Conservation (phyloP, 257 asterid genomes). For the Capsicum chinense region DNA sequence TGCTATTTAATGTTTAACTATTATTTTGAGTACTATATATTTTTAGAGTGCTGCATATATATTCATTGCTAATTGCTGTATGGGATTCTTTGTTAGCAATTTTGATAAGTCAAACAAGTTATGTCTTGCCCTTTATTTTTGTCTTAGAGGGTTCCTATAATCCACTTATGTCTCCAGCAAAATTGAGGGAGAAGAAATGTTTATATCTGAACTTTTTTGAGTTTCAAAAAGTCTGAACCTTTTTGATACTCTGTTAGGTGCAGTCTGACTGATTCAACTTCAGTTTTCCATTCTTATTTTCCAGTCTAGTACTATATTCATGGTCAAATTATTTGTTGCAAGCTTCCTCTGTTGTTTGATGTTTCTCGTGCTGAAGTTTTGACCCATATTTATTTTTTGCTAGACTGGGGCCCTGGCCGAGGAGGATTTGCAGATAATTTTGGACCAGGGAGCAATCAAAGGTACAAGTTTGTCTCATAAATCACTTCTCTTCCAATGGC, state of each 20-base stretch:
- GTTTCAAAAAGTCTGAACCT: not conserved
- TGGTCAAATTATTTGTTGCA: not conserved
- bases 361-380: not conserved
- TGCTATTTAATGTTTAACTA: not conserved
- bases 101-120: slow-evolving; percentile 10
- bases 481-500: not conserved
- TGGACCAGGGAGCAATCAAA: slow-evolving; percentile 62
- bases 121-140: not conserved
- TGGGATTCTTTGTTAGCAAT: not conserved
- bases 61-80: not conserved
- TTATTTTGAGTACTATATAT: not conserved
- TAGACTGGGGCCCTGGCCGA: slow-evolving; percentile 90
- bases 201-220: not conserved
- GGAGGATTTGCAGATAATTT: slow-evolving; percentile 69
- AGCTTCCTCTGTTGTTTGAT: not conserved
- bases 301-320: not conserved
- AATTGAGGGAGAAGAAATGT: slow-evolving; percentile 22
- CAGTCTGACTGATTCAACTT: not conserved
- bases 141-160: not conserved
- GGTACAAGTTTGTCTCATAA: slow-evolving; percentile 46
- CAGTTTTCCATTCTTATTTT: not conserved
- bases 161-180: not conserved
- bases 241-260: slow-evolving; percentile 6
- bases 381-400: slow-evolving; percentile 25
- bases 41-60: not conserved